phyloP scores from a whole-genome alignment of 495 filamentous ascomycete species.

The Penicillium fimorum region DNA sequence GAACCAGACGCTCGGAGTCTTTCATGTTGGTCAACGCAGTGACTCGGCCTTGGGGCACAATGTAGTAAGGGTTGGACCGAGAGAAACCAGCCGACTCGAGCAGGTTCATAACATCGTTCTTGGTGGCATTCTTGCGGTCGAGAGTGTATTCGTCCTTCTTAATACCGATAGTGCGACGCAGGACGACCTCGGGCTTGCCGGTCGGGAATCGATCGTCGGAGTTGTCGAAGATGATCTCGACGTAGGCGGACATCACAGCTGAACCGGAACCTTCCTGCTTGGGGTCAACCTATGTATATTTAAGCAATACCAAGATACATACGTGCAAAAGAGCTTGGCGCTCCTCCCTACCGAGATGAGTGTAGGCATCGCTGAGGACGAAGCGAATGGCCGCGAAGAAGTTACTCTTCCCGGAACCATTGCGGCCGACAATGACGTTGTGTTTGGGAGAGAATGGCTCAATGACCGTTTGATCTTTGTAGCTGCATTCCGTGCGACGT shows the following conservation, averaged over 20 bases:
- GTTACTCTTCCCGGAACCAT: constrained; percentile 98
- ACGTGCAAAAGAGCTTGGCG: constrained; percentile 89
- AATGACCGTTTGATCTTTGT: constrained; percentile 98
- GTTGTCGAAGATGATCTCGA: constrained; percentile 99
- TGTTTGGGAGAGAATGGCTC: constrained; percentile 97
- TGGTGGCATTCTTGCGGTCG: constrained; percentile 93
- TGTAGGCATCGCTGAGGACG: constrained; percentile 96
- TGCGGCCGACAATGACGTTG: constrained; percentile 98
- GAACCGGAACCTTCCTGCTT: constrained; percentile 86
- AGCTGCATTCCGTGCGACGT: constrained; percentile 53
- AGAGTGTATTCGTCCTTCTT: constrained; percentile 99
- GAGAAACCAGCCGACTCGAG: constrained; percentile 96
- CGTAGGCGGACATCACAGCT: constrained; percentile 97
- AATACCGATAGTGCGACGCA: constrained; percentile 89
- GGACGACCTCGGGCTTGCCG: constrained; percentile 81
- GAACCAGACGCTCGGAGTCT: constrained; percentile 79
- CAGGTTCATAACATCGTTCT: constrained; percentile 91
- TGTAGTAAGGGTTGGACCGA: constrained; percentile 97
- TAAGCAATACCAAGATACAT: constrained; percentile 21
- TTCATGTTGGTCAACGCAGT: constrained; percentile 98
- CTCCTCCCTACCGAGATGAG: constrained; percentile 92
- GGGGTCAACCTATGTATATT: constrained; percentile 20
- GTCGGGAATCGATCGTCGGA: constrained; percentile 94
- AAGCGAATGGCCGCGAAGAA: constrained; percentile 99
- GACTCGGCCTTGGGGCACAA: constrained; percentile 95